Base-by-base conservation (phyloP, 768 basidiomycete species). In the Agrocybe pediades region DNA sequence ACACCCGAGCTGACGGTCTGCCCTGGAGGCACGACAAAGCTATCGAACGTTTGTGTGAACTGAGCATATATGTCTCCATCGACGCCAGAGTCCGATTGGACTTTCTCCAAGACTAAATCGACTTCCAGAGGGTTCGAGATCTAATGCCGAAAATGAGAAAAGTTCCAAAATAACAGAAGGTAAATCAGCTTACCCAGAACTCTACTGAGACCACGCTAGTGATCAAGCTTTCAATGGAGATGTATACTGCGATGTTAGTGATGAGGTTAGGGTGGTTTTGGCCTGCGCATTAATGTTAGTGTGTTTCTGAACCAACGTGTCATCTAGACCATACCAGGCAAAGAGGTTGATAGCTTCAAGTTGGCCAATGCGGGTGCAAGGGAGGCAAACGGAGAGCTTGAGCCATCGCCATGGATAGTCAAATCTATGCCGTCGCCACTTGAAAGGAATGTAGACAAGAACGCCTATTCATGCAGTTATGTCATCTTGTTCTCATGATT, bases 371-470 rank as follows among this genome's bases (percentile, higher is more conserved):
- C 87, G 1, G 75, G 74, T 47, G 73, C 68, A 46, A 91, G 64
- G 1, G 87, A 86, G 5, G 63, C 73, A 63, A 86, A 88, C 2
- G 88, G 87, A 2, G 85, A 81, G 61, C 86, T 83, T 15, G 67
- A 60, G 2, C 67, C 51, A 62, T 88, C 87, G 20, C 88, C 88
- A 56, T 80, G 68, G 60, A 88, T 84, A 0, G 73, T 75, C 53
- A 87, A 64, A 6, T 79, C 71, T 26, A 90, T 64, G 7, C 59
- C 49, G 40, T 78, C 63, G 21, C 71, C 74, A 0, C 76, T 78
- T 65, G 84, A 82, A 40, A 90, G 74, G 67, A 87, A 89, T 29
- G 71, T 63, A 7, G 79, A 74, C 56, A 88, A 64, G 74, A 90
- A 89, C 23, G 68, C 65, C 74, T 86, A 63, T 46, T 7, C 1